Percentiles rank a stretch among this genome's conserved stretches.
These are phyloP conservation scores for Quercus lobata DNA, from an alignment of 331 rosid species.

Conservation along the genomic window DNA sequence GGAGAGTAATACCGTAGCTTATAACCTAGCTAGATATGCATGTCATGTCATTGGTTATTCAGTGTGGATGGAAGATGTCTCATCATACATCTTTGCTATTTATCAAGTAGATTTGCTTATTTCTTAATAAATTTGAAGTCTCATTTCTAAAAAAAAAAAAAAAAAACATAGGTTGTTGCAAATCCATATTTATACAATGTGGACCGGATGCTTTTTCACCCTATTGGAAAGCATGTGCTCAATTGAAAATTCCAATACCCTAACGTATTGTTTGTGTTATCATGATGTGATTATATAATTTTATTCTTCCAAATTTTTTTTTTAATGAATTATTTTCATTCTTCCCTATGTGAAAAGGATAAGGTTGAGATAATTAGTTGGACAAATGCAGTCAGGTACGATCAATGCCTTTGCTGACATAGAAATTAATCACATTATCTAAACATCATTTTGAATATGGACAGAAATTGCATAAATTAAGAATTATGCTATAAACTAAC, in stretches of 20 bases:
- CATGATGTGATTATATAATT: neutral
- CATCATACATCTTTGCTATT: too few relatives aligned
- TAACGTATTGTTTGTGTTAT: neutral
- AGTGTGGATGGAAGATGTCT: too few relatives aligned
- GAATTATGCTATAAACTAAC: neutral
- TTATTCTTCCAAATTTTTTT: neutral
- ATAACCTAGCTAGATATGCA: too few relatives aligned
- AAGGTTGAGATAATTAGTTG: neutral
- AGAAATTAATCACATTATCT: neutral
- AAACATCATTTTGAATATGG: too few relatives aligned
- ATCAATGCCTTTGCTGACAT: constrained; percentile 1
- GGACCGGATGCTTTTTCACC: neutral
- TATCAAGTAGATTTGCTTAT: too few relatives aligned
- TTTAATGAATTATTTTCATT: too few relatives aligned
- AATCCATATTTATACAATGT: neutral
- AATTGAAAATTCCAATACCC: neutral
- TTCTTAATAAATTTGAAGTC: too few relatives aligned
- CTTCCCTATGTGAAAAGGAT: neutral
- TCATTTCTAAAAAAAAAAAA: too few relatives aligned
- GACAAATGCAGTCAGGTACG: constrained; percentile 5
- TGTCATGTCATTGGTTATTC: accelerated
- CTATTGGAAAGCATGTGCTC: neutral
- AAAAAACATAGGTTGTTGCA: too few relatives aligned
- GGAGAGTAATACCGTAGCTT: too few relatives aligned
- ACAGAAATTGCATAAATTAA: neutral